Percentiles rank a stretch among this genome's conserved stretches.
Evolutionary conservation across 1,139 yeast species (phyloP).

Genomic region (Kurtzmaniella quercitrusa): DNA sequence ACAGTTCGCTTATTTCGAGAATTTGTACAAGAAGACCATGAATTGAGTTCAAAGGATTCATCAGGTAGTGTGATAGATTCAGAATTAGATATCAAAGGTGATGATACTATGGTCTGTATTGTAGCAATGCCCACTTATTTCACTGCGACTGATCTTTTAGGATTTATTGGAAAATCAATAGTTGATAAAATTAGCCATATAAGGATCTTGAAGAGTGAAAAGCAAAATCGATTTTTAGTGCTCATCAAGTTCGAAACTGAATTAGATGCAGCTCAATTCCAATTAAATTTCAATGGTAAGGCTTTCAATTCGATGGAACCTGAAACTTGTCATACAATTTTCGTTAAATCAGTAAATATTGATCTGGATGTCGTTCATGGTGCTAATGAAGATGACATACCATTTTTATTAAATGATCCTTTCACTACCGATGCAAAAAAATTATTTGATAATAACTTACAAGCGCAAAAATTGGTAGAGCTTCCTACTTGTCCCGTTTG

Average conservation of each 20-base stretch:
- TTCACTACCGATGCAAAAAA: conserved; percentile 38
- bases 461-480: conserved; percentile 39
- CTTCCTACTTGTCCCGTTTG: conserved; percentile 95
- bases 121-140: conserved; percentile 85
- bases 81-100: conserved; percentile 27
- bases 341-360: conserved; percentile 56
- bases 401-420: conserved; percentile 72
- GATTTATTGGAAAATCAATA: conserved; percentile 66
- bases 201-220: conserved; percentile 63
- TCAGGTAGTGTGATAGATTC: conserved; percentile 4
- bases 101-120: conserved; percentile 68
- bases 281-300: conserved; percentile 64
- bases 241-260: conserved; percentile 66
- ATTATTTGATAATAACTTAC: conserved; percentile 3
- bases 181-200: conserved; percentile 64
- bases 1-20: conserved; percentile 65
- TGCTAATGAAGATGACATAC: conserved; percentile 31
- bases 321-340: conserved; percentile 76
- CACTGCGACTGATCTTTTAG: conserved; percentile 78
- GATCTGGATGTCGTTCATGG: conserved; percentile 11
- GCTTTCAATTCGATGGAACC: conserved; percentile 86
- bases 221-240: conserved; percentile 70
- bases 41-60: conserved; percentile 7
- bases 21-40: conserved; percentile 26
- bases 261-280: conserved; percentile 57